Conservation (phyloP, 331 rosid species). For the Spiraea crenata region DNA sequence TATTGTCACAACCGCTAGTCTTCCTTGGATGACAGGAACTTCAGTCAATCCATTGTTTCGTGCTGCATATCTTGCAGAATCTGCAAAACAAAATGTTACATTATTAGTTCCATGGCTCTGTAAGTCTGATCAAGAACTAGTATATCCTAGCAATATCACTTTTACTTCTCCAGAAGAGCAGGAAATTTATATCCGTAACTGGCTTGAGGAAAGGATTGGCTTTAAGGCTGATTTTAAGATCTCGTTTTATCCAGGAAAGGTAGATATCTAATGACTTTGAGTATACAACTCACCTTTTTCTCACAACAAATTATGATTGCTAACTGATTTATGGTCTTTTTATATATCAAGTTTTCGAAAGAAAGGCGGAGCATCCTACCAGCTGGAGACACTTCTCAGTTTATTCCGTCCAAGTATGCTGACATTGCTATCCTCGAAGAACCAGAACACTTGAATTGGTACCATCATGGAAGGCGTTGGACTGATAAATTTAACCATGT, state of each 20-base stretch:
- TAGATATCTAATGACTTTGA: slow-evolving; percentile 22
- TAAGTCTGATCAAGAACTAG: slow-evolving; percentile 87
- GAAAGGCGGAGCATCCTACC: slow-evolving; percentile 89
- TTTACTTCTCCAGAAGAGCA: slow-evolving; percentile 94
- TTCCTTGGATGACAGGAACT: slow-evolving; percentile 99
- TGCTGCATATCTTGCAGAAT: slow-evolving; percentile 89
- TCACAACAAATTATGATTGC: slow-evolving; percentile 14
- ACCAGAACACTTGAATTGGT: slow-evolving; percentile 98
- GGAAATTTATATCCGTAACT: slow-evolving; percentile 80
- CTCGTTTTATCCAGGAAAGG: slow-evolving; percentile 99
- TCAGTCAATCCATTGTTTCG: slow-evolving; percentile 97
- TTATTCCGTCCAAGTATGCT: slow-evolving; percentile 84
- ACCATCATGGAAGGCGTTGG: slow-evolving; percentile 97
- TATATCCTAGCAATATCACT: slow-evolving; percentile 73
- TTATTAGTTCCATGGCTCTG: slow-evolving; percentile 96
- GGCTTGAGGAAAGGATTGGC: slow-evolving; percentile 98
- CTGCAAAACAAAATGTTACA: slow-evolving; percentile 80
- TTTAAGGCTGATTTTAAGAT: slow-evolving; percentile 86
- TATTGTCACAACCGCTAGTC: slow-evolving; percentile 96
- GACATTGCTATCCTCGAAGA: slow-evolving; percentile 98
- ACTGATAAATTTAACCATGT: slow-evolving; percentile 94
- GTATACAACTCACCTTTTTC: background rate
- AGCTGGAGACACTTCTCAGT: slow-evolving; percentile 94
- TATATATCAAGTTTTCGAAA: slow-evolving; percentile 63
- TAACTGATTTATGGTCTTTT: slow-evolving; percentile 31